phyloP scores from a whole-genome alignment of 2,329 filamentous ascomycete genomes.

The Fusarium paranaense region DNA sequence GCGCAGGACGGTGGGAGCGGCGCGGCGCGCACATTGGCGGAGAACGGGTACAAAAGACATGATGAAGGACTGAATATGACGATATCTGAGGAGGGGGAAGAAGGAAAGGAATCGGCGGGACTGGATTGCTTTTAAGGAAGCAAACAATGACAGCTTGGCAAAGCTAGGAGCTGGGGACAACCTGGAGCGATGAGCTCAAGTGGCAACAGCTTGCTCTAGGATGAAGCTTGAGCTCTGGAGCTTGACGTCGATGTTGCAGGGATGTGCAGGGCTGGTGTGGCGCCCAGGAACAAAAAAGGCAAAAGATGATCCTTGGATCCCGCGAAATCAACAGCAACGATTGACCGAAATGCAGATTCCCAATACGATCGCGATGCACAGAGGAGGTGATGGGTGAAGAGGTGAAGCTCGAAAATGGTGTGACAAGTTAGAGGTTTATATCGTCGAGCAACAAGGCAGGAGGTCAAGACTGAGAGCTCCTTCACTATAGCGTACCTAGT shows the following conservation, averaged over 20 bases:
- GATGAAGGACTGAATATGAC: conserved; percentile 3
- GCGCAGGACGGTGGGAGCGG: conserved; percentile 34
- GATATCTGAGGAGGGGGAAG: background rate
- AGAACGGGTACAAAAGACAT: conserved; percentile 44
- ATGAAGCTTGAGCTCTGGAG: conserved; percentile 29
- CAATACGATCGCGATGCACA: background rate
- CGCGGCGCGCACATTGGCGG: conserved; percentile 45
- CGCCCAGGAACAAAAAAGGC: conserved; percentile 30
- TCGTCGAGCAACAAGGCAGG: background rate
- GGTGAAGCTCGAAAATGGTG: background rate
- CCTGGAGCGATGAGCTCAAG: conserved; percentile 20
- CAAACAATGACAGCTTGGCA: conserved; percentile 9
- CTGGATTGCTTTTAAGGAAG: conserved; percentile 19
- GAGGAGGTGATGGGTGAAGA: background rate
- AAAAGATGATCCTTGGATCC: conserved; percentile 27
- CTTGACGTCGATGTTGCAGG: conserved; percentile 36
- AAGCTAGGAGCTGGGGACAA: conserved; percentile 6
- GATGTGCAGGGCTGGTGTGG: conserved; percentile 25
- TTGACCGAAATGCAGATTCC: conserved; percentile 11
- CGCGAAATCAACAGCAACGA: conserved; percentile 15
- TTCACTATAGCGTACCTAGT: background rate
- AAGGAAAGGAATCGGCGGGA: background rate
- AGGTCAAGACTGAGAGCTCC: background rate
- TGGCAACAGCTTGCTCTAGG: conserved; percentile 20
- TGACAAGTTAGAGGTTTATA: conserved; percentile 6